phyloP scores from a whole-genome alignment of 1,284 basidiomycete species.

The Termitomyces sp. region DNA sequence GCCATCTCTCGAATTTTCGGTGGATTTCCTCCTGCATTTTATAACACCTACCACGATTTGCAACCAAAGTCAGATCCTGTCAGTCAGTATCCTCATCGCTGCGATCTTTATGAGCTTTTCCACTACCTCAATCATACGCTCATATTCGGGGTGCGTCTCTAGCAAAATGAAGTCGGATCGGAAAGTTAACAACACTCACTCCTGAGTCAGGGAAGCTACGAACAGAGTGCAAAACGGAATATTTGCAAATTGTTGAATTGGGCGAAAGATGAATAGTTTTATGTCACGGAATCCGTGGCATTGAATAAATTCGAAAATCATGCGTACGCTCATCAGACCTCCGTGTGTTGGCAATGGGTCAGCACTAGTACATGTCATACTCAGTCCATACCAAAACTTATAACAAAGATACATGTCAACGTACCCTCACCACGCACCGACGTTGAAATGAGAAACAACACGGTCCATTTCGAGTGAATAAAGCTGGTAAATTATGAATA shows the following conservation, averaged over 20 bases:
- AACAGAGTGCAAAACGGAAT: conserved; percentile 46
- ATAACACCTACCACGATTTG: conserved; percentile 65
- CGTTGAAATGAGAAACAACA: too few species aligned
- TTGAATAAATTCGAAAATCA: not conserved
- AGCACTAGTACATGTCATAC: too few species aligned
- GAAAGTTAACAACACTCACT: not conserved
- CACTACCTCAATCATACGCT: conserved; percentile 85
- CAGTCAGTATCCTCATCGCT: conserved; percentile 65
- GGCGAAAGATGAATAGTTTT: not conserved
- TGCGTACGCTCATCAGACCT: too few species aligned
- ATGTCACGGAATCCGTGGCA: not conserved
- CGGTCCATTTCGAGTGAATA: too few species aligned
- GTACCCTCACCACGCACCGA: too few species aligned
- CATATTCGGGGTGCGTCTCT: conserved; percentile 59
- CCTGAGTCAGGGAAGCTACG: conserved; percentile 50
- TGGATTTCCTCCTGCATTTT: conserved; percentile 71
- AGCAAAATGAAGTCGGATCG: not conserved
- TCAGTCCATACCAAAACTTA: too few species aligned
- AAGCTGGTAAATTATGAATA: too few species aligned
- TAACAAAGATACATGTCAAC: not conserved
- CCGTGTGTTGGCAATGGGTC: too few species aligned
- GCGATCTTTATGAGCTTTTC: conserved; percentile 77
- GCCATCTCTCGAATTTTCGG: conserved; percentile 85
- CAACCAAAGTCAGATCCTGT: conserved; percentile 66
- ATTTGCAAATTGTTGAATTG: conserved; percentile 45